Conservation (phyloP, 495 filamentous ascomycete genomes). For the Aspergillus funiculosus region DNA sequence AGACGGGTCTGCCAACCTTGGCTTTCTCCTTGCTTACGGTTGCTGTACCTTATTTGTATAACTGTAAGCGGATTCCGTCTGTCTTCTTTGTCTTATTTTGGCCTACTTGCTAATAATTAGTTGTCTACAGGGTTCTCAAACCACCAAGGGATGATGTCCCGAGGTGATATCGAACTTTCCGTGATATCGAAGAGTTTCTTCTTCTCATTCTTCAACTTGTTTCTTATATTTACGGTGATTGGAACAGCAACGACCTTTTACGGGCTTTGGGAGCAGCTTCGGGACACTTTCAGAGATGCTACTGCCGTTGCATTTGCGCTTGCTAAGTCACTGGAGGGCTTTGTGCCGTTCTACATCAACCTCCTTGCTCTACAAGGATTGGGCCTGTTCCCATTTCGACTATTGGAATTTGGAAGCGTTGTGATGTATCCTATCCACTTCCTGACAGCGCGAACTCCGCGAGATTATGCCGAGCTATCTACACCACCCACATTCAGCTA, state of each 20-base stretch:
- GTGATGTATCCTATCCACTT: slow-evolving; percentile 75
- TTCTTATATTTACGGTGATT: slow-evolving; percentile 88
- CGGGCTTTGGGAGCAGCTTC: slow-evolving; percentile 62
- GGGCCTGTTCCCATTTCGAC: slow-evolving; percentile 85
- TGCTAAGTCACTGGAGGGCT: slow-evolving; percentile 63
- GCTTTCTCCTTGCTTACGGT: slow-evolving; percentile 81
- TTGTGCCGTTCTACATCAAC: slow-evolving; percentile 86
- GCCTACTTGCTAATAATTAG: background rate
- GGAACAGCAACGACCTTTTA: slow-evolving; percentile 70
- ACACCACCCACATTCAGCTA: slow-evolving; percentile 89
- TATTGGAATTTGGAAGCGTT: slow-evolving; percentile 85
- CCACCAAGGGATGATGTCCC: slow-evolving; percentile 89
- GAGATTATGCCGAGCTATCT: slow-evolving; percentile 80
- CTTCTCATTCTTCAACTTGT: slow-evolving; percentile 99
- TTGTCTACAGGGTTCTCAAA: slow-evolving; percentile 59
- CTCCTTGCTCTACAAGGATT: slow-evolving; percentile 90
- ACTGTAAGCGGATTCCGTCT: slow-evolving; percentile 49
- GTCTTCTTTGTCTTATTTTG: background rate
- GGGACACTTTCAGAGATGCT: slow-evolving; percentile 69
- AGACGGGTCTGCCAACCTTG: slow-evolving; percentile 80
- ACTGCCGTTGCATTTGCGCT: slow-evolving; percentile 69
- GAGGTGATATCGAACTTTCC: slow-evolving; percentile 90
- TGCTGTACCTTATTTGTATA: slow-evolving; percentile 88
- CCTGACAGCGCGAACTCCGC: slow-evolving; percentile 76
- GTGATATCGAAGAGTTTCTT: slow-evolving; percentile 98